Base-by-base conservation (phyloP, 2,329 filamentous ascomycete species). In the Capronia epimyces region DNA sequence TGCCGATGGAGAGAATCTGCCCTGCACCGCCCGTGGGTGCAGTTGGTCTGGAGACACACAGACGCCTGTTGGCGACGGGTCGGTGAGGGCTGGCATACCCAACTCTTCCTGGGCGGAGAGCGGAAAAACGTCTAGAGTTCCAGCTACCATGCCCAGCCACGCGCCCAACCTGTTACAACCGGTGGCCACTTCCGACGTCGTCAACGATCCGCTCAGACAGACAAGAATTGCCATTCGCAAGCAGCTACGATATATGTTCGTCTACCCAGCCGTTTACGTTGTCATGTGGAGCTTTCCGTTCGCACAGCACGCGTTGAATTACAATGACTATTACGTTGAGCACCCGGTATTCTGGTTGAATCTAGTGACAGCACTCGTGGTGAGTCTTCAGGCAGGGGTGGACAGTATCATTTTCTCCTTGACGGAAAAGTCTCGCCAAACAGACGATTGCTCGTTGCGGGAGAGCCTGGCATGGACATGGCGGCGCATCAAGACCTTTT, bases 201-300 rank as follows among this genome's bases (percentile, higher is more conserved):
- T 18, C 25, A 36, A 37, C 13, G 59, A 61, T 29, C 57, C 54
- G 10, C 45, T 62, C 2, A 61, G 66, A 42, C 65, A 71, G 59
- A 65, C 76, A 7, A 75, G 81, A 10, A 70, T 75, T 13, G 78
- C 77, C 51, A 82, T 87, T 52, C 76, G 79, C 39, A 78, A 82
- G 8, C 85, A 89, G 62, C 74, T 89, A 1, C 79, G 83, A 25
- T 77, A 85, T 24, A 74, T 89, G 15, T 88, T 90, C 67, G 80
- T 89, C 42, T 91, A 91, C 64, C 87, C 87, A 0, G 64, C 84
- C 15, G 77, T 86, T 3, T 90, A 91, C 66, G 74, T 86, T 16
- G 66, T 80, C 3, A 79, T 87, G 58, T 91, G 87, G 87, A 68
- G 85, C 2, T 69, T 86, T 6, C 86, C 87, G 0, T 87, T 89